Conservation (phyloP, 108 stramenopile species). For the Ochromonas danica region DNA sequence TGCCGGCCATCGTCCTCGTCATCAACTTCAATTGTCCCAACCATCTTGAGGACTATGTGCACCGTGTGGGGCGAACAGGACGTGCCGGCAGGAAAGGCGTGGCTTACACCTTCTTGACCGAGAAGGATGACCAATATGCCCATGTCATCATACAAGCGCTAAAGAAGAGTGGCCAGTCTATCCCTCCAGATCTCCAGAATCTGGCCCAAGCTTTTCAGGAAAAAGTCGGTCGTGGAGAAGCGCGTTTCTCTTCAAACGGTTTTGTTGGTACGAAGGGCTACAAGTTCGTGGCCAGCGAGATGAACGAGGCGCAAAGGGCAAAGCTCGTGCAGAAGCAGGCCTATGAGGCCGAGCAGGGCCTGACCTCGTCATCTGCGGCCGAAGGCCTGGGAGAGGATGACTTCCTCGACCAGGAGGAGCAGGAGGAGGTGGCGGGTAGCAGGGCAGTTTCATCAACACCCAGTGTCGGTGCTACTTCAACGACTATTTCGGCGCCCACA, state of each 20-base stretch:
- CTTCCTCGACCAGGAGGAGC: slow-evolving; percentile 32
- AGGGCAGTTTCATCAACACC: neutral
- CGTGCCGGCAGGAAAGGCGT: slow-evolving; percentile 87
- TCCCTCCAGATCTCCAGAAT: slow-evolving; percentile 72
- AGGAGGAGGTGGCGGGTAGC: neutral
- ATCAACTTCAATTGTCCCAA: slow-evolving; percentile 96
- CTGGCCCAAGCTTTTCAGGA: slow-evolving; percentile 83
- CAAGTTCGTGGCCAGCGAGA: slow-evolving; percentile 88
- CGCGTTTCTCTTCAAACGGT: slow-evolving; percentile 82
- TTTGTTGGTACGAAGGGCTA: slow-evolving; percentile 89
- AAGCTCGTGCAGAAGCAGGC: slow-evolving; percentile 54
- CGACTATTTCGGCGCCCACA: slow-evolving; percentile 33
- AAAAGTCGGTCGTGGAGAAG: slow-evolving; percentile 82
- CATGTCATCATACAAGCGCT: slow-evolving; percentile 86
- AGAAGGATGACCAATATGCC: slow-evolving; percentile 90
- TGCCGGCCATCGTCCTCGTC: slow-evolving; percentile 71
- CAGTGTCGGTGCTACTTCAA: neutral
- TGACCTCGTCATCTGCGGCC: slow-evolving; percentile 39
- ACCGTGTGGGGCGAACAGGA: slow-evolving; percentile 92
- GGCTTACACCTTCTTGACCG: slow-evolving; percentile 90
- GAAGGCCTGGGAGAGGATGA: slow-evolving; percentile 41
- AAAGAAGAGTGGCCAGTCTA: slow-evolving; percentile 78
- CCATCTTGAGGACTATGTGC: slow-evolving; percentile 97
- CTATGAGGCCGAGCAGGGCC: slow-evolving; percentile 74
- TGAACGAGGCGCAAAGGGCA: slow-evolving; percentile 83